Evolutionary conservation across 2,329 filamentous ascomycete genomes (phyloP).

Genomic region (Sclerotinia glacialis): DNA sequence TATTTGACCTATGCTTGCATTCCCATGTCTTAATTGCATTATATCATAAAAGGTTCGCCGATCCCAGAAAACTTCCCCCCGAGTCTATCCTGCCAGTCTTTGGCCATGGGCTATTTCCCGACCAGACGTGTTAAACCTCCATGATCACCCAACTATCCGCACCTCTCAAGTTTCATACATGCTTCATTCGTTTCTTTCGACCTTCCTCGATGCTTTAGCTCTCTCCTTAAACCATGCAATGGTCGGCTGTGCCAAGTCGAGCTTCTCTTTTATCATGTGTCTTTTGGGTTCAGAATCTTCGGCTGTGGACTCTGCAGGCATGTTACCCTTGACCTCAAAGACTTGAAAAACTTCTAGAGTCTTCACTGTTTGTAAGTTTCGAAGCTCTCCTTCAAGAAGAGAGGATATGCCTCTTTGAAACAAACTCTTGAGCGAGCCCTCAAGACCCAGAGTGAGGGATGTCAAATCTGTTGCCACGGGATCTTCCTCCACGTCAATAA

Average conservation of each 20-base stretch:
- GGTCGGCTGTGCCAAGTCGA: not conserved
- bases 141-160: not conserved
- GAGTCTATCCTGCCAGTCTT: fast-evolving
- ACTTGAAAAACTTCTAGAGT: not conserved
- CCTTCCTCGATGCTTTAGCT: not conserved
- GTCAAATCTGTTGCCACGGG: fast-evolving
- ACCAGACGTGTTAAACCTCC: not conserved
- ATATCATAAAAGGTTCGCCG: not conserved
- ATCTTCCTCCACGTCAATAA: not conserved
- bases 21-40: not conserved
- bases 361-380: not conserved
- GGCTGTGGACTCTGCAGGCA: not conserved
- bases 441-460: not conserved
- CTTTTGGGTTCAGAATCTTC: no score
- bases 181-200: not conserved
- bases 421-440: not conserved
- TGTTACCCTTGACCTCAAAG: not conserved
- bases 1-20: not conserved
- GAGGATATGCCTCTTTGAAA: not conserved
- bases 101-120: not conserved
- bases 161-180: not conserved
- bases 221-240: not conserved
- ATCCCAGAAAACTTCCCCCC: not conserved
- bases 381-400: not conserved
- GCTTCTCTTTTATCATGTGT: not conserved